Conservation (phyloP, 345 rosid genomes). For the Corchorus capsularis region DNA sequence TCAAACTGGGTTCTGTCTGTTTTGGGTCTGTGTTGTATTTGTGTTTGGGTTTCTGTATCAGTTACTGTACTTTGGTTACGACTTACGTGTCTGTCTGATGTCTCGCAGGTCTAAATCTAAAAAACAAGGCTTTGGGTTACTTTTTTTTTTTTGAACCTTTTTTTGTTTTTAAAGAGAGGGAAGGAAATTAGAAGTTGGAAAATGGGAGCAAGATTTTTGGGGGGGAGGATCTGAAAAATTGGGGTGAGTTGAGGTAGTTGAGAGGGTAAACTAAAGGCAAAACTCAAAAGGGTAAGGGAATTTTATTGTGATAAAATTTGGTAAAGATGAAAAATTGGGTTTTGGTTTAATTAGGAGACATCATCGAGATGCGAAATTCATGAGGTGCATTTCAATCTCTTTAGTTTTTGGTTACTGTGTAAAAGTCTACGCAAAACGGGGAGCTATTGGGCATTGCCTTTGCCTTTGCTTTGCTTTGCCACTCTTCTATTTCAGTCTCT, state of each 20-base stretch:
- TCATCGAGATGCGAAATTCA: conserved; percentile 6
- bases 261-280: too few species aligned
- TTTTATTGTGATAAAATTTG: neutral
- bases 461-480: too few species aligned
- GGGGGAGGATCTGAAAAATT: neutral
- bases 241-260: neutral
- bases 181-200: neutral
- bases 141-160: neutral
- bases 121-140: neutral
- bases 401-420: conserved; percentile 8
- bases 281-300: too few species aligned
- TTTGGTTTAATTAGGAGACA: neutral
- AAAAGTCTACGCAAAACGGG: neutral
- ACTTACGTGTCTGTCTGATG: too few species aligned
- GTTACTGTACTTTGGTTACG: neutral
- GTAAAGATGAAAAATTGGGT: neutral
- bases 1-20: neutral
- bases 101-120: conserved; percentile 1
- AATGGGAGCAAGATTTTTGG: neutral
- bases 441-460: neutral
- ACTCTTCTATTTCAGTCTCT: too few species aligned
- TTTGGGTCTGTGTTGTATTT: neutral
- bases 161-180: neutral
- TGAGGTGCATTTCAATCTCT: neutral
- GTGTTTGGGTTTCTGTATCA: neutral